Percentiles rank a stretch among this genome's conserved stretches.
Conservation (phyloP, 2,329 filamentous ascomycete species). For the Cladophialophora yegresii region DNA sequence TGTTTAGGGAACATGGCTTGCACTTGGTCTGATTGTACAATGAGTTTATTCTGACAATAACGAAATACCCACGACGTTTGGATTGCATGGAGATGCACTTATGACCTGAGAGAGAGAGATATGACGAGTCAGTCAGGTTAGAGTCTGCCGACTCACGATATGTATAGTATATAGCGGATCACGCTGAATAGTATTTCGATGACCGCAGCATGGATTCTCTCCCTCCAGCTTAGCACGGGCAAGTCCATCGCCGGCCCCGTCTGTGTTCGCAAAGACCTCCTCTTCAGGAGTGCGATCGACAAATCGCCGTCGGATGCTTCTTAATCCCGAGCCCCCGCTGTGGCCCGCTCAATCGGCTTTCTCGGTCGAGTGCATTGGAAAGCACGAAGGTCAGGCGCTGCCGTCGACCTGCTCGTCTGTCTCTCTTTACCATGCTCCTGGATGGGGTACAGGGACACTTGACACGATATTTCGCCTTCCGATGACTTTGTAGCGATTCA, state of each 20-base stretch:
- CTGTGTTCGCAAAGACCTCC: background rate
- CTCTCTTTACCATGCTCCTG: constrained; percentile 6
- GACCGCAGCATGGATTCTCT: background rate
- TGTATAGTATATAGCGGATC: constrained; percentile 6
- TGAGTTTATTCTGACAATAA: constrained; percentile 14
- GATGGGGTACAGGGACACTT: constrained; percentile 6
- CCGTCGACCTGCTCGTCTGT: constrained; percentile 9
- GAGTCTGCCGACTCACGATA: constrained; percentile 1
- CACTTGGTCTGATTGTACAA: constrained; percentile 9
- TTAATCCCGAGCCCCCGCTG: constrained; percentile 17
- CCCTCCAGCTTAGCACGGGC: background rate
- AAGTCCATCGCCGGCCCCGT: background rate
- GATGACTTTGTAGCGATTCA: constrained; percentile 6
- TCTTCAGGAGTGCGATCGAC: constrained; percentile 2
- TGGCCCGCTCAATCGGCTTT: constrained; percentile 11
- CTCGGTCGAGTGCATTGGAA: constrained; percentile 13
- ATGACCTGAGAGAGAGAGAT: constrained; percentile 14
- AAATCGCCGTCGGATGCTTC: background rate
- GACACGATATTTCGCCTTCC: background rate
- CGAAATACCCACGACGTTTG: constrained; percentile 22
- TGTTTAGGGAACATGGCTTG: constrained; percentile 7
- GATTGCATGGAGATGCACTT: constrained; percentile 12
- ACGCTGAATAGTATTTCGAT: background rate
- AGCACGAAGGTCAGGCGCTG: constrained; percentile 2
- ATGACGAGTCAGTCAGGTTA: background rate